A percentile compares a stretch with the other conserved stretches of the same genome.
These are phyloP conservation scores for Boletus reticulatus DNA, from an alignment of 768 basidiomycete species.

Conservation along the genomic window DNA sequence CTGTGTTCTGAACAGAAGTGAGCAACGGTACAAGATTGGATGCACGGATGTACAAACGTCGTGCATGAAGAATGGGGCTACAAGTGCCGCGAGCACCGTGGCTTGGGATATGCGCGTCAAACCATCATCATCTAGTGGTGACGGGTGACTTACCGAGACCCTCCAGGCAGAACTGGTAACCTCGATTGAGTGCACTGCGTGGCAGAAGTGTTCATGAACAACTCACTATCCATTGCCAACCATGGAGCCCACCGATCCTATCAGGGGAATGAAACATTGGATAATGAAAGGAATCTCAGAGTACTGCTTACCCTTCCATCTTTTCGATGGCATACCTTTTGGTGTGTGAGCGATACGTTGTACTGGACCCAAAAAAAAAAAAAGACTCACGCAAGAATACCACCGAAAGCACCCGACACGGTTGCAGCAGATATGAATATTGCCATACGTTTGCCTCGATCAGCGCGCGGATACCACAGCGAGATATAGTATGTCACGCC, in stretches of 20 bases:
- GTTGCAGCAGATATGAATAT: neutral
- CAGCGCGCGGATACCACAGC: neutral
- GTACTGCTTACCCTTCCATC: neutral
- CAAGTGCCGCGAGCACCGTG: neutral
- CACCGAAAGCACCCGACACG: neutral
- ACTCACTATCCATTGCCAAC: constrained; percentile 1
- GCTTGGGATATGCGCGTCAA: neutral
- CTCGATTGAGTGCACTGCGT: neutral
- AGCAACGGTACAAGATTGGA: neutral
- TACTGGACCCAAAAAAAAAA: neutral
- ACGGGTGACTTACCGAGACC: neutral
- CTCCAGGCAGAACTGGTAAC: neutral
- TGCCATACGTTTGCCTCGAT: neutral
- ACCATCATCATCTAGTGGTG: neutral
- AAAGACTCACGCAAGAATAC: neutral
- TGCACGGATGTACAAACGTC: neutral
- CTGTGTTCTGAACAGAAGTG: neutral
- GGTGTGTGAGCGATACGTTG: neutral
- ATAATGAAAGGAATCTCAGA: neutral
- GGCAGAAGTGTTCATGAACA: too few relatives aligned
- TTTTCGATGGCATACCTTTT: neutral
- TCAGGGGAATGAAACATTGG: neutral
- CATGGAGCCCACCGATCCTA: neutral
- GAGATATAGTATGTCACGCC: neutral
- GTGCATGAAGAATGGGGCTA: neutral